phyloP scores from a whole-genome alignment of 192 early-diverging fungal species.

The Funneliformis geosporum region DNA sequence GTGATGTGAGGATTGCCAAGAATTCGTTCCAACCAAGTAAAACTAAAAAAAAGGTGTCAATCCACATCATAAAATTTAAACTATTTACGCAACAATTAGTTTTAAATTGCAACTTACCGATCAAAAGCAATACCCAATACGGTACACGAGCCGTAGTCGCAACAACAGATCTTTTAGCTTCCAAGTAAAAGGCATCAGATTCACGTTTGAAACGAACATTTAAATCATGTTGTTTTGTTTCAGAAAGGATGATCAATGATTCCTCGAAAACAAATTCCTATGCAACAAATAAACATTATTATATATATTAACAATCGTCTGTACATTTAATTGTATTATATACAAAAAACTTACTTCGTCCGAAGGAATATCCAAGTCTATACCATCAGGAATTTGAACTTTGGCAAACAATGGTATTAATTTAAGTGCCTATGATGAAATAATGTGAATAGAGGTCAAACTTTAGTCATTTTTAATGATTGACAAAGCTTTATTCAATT shows the following conservation, averaged over 20 bases:
- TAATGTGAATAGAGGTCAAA: background rate
- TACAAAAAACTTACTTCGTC: conserved; percentile 38
- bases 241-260: conserved; percentile 63
- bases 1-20: conserved; percentile 79
- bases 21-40: conserved; percentile 97
- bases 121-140: conserved; percentile 75
- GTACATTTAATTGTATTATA: too few relatives aligned
- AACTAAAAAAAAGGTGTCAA: conserved; percentile 54
- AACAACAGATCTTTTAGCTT: conserved; percentile 95
- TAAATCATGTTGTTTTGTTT: conserved; percentile 68
- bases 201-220: conserved; percentile 83
- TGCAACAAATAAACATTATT: background rate
- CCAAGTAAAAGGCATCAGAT: conserved; percentile 88
- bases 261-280: conserved; percentile 61
- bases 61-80: too few relatives aligned
- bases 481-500: too few relatives aligned
- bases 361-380: conserved; percentile 41
- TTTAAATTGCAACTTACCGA: conserved; percentile 23
- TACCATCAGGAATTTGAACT: conserved; percentile 60
- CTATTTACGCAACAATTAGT: too few relatives aligned
- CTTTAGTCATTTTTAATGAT: too few relatives aligned
- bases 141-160: conserved; percentile 85
- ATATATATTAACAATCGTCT: background rate
- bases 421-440: conserved; percentile 47
- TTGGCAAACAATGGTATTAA: conserved; percentile 73